phyloP scores from a whole-genome alignment of 345 rosid genomes.

The Psidium guajava region DNA sequence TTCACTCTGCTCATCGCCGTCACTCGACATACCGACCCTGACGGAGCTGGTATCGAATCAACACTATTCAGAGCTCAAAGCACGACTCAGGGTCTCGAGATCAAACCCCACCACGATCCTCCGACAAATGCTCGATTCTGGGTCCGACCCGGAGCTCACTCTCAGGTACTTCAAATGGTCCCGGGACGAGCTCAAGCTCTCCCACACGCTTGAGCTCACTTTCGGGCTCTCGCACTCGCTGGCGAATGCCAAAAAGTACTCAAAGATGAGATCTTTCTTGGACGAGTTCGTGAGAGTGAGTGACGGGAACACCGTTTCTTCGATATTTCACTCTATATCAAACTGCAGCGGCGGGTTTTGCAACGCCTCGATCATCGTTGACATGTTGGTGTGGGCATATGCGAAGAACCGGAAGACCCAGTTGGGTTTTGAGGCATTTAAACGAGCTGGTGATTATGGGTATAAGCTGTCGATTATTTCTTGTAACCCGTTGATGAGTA shows the following conservation, averaged over 20 bases:
- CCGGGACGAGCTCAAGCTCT: constrained; percentile 18
- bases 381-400: constrained; percentile 58
- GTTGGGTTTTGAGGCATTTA: constrained; percentile 59
- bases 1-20: constrained; percentile 8
- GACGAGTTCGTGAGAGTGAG: constrained; percentile 36
- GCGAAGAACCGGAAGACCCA: constrained; percentile 31
- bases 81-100: constrained; percentile 12
- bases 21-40: constrained; percentile 6
- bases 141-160: constrained; percentile 38
- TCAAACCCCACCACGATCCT: constrained; percentile 21
- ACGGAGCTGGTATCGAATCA: constrained; percentile 43
- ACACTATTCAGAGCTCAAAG: constrained; percentile 47
- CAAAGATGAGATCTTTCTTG: constrained; percentile 59
- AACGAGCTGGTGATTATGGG: constrained; percentile 65
- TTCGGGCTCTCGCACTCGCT: constrained; percentile 40
- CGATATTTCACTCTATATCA: constrained; percentile 51
- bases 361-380: constrained; percentile 41
- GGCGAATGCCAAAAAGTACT: constrained; percentile 30
- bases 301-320: constrained; percentile 25
- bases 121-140: constrained; percentile 35
- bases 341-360: constrained; percentile 35
- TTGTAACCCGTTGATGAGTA: constrained; percentile 69
- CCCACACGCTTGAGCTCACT: constrained; percentile 31
- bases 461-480: constrained; percentile 51
- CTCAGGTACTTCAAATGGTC: constrained; percentile 61